Percentiles rank a stretch among this genome's conserved stretches.
These are phyloP conservation scores for Trichaptum fuscoviolaceum DNA, from an alignment of 768 basidiomycete genomes.

Conservation along the genomic window DNA sequence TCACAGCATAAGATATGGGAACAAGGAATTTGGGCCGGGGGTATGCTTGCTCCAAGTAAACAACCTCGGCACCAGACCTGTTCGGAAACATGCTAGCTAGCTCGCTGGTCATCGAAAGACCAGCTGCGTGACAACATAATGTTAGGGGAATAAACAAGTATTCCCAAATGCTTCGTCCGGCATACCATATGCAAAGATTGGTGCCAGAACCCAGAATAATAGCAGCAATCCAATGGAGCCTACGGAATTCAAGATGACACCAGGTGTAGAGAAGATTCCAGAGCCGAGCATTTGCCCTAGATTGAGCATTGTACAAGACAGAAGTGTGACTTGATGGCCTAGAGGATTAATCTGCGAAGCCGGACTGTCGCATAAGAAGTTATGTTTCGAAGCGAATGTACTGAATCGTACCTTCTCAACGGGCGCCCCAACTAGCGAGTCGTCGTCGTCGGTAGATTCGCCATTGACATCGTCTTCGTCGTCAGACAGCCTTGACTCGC, in stretches of 20 bases:
- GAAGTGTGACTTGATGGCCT: slow-evolving; percentile 17
- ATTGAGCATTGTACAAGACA: slow-evolving; percentile 19
- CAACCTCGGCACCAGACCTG: slow-evolving; percentile 45
- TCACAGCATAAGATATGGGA: slow-evolving; percentile 37
- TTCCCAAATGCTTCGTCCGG: too few species aligned
- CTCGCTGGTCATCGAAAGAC: slow-evolving; percentile 38
- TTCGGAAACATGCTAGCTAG: slow-evolving; percentile 43
- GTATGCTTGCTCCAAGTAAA: slow-evolving; percentile 39
- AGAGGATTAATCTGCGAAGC: slow-evolving; percentile 17
- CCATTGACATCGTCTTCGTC: too few species aligned
- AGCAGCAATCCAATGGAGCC: slow-evolving; percentile 24
- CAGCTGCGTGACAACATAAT: slow-evolving; percentile 22
- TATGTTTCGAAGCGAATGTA: too few species aligned
- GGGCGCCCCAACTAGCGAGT: too few species aligned
- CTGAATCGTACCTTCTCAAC: too few species aligned
- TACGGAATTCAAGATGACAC: slow-evolving; percentile 20
- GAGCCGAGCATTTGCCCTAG: slow-evolving; percentile 20
- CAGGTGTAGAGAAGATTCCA: slow-evolving; percentile 26
- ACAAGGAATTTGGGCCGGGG: slow-evolving; percentile 37
- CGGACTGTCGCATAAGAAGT: too few species aligned
- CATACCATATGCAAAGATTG: slow-evolving; percentile 15
- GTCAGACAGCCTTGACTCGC: too few species aligned
- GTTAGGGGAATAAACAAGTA: too few species aligned
- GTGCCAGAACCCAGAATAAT: slow-evolving; percentile 23
- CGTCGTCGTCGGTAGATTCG: too few species aligned